These are phyloP conservation scores for Croton laevigatus DNA, from an alignment of 441 rosid genomes.

Conservation along the genomic window DNA sequence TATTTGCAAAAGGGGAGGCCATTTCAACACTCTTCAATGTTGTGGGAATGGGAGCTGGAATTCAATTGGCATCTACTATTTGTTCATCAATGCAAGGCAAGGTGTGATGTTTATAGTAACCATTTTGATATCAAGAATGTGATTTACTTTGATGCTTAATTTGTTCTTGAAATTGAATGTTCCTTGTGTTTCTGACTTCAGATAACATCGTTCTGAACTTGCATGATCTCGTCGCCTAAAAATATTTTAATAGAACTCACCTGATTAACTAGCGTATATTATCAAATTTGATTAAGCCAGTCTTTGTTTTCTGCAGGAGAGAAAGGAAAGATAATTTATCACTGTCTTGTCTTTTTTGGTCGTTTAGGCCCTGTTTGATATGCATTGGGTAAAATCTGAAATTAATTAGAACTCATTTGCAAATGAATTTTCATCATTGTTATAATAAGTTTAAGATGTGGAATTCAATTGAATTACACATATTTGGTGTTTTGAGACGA, in stretches of 20 bases:
- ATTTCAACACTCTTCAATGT: constrained; percentile 94
- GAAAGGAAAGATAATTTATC: background rate
- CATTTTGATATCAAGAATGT: constrained; percentile 3
- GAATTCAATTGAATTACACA: too few species aligned
- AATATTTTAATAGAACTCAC: background rate
- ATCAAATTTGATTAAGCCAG: background rate
- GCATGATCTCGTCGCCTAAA: background rate
- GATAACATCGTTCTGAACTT: background rate
- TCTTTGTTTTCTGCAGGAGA: background rate
- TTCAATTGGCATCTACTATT: constrained; percentile 80
- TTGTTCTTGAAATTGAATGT: constrained; percentile 6
- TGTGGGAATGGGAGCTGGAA: constrained; percentile 72
- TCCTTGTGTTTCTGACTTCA: background rate
- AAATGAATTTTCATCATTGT: too few species aligned
- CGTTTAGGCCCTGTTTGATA: too few species aligned
- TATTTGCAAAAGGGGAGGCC: constrained; percentile 97
- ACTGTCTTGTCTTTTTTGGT: background rate
- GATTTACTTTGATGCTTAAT: constrained; percentile 4
- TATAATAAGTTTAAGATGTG: too few species aligned
- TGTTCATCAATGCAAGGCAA: constrained; percentile 93
- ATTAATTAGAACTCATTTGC: too few species aligned
- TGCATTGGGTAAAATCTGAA: too few species aligned
- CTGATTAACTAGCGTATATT: background rate
- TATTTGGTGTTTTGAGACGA: too few species aligned
- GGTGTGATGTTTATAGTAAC: constrained; percentile 34